Evolutionary conservation across 2,329 filamentous ascomycete species (phyloP).

Genomic region (Escovopsis sp.): DNA sequence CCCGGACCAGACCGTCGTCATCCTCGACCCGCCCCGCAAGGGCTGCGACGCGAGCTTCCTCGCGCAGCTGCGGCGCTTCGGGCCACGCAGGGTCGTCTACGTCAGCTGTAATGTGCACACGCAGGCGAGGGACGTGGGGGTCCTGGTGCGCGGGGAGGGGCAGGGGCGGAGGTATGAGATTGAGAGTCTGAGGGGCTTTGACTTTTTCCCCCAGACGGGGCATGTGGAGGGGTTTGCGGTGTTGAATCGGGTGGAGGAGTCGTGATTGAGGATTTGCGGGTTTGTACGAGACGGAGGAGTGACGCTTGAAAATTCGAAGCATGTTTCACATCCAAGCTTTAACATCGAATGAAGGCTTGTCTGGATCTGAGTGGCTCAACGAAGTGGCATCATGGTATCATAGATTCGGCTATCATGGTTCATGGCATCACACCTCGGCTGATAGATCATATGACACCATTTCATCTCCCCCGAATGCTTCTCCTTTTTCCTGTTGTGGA

Average conservation of each 20-base stretch:
- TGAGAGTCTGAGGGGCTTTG: constrained; percentile 82
- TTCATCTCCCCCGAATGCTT: too few species aligned
- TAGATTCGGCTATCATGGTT: too few species aligned
- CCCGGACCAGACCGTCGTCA: constrained; percentile 72
- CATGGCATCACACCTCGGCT: too few species aligned
- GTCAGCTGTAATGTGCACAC: constrained; percentile 98
- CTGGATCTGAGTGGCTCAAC: too few species aligned
- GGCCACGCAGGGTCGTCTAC: constrained; percentile 70
- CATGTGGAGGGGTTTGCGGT: constrained; percentile 56
- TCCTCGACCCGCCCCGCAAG: constrained; percentile 92
- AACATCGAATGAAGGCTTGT: too few species aligned
- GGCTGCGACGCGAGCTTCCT: constrained; percentile 83
- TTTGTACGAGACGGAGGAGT: too few species aligned
- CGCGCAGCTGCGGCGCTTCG: constrained; percentile 61
- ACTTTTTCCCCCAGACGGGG: constrained; percentile 86
- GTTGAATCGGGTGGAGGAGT: constrained; percentile 37
- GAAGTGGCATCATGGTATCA: too few species aligned
- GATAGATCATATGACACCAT: too few species aligned
- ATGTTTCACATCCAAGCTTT: too few species aligned
- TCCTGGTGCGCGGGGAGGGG: constrained; percentile 56
- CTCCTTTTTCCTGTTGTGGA: too few species aligned
- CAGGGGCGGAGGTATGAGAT: constrained; percentile 54
- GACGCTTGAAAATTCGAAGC: too few species aligned
- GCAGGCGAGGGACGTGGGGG: constrained; percentile 82
- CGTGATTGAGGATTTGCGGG: background rate